Evolutionary conservation across 1,284 basidiomycete species (phyloP), one percentile per base, ranked within the genome.

Genomic region (Fomitopsis schrenkii): DNA sequence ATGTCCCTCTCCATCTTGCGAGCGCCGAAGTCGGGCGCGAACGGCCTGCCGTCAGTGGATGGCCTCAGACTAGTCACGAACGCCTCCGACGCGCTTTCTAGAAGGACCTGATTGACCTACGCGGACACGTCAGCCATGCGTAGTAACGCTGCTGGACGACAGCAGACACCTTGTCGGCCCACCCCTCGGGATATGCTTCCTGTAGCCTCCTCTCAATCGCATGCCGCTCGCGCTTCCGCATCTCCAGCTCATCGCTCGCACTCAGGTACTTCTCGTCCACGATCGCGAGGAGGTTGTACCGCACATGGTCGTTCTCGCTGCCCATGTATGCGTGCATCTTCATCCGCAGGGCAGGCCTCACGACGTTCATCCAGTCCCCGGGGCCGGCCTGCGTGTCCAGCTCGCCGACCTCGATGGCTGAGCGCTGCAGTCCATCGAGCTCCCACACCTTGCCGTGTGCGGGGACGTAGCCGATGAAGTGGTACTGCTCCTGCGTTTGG

Each of bases 391-490:
- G 50, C 6, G 66, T 58, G 8, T 78, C 70, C 15, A 85, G 68
- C 66, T 84, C 84, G 35, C 84, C 85, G 30, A 87, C 84, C 68
- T 86, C 84, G 5, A 87, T 72, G 2, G 85, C 84, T 4, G 67
- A 58, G 4, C 61, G 38, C 45, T 72, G 70, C 42, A 77, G 66
- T 7, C 77, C 76, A 61, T 78, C 74, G 56, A 87, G 79, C 69
- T 87, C 85, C 84, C 84, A 87, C 10, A 87, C 84, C 64, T 85
- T 84, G 3, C 83, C 84, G 63, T 79, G 74, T 0, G 80, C 80
- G 5, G 85, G 84, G 30, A 86, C 82, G 65, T 86, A 87, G 12
- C 83, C 84, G 61, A 86, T 85, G 74, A 85, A 87, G 68, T 87
- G 85, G 71, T 81, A 87, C 0, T 76, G 75, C 56, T 85, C 83